Base-by-base conservation (phyloP, 179 eudicot genomes). In the Camellia oleifera region DNA sequence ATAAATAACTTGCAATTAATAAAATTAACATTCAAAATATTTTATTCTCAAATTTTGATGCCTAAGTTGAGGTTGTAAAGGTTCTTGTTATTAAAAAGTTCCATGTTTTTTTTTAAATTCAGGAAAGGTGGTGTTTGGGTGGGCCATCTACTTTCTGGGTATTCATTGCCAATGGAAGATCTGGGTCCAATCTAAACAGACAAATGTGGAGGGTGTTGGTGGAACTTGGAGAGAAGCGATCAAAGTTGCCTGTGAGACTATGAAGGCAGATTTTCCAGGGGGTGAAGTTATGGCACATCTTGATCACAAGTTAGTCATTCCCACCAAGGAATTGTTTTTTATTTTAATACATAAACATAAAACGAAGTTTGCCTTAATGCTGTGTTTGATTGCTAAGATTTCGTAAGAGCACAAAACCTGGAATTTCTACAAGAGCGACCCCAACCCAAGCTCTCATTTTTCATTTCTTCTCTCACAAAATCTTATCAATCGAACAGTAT, bases 141-240 rank as follows among this genome's bases (percentile, higher is more conserved):
- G 50, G 98, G 97, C 13, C 98, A 94, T 77, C 88, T 94, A 76
- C 90, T 94, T 26, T 93, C 98, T 69, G 96, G 98, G 62, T 93
- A 94, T 87, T 85, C 94, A 14, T 85, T 94, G 86, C 95, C 94
- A 77, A 94, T 94, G 97, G 98, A 94, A 73, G 96, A 91, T 72
- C 92, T 88, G 18, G 88, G 86, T 53, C 79, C 79, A 87, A 73
- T 83, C 92, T 65, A 88, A 91, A 83, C 80, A 74, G 26, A 15
- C 45, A n/a, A 87, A 80, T 63, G 69, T 84, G 32, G 84, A 88
- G 69, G 81, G 69, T 57, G 83, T 94, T 15, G 93, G 92, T 69
- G 98, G 98, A 69, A 95, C 92, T 45, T 95, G 98, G 98, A 92
- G 87, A 78, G 79, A 91, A 54, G 86, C 97, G 42, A 88, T 90